Conservation (phyloP, 164 flowering plant genomes). For the Berberis thunbergii region DNA sequence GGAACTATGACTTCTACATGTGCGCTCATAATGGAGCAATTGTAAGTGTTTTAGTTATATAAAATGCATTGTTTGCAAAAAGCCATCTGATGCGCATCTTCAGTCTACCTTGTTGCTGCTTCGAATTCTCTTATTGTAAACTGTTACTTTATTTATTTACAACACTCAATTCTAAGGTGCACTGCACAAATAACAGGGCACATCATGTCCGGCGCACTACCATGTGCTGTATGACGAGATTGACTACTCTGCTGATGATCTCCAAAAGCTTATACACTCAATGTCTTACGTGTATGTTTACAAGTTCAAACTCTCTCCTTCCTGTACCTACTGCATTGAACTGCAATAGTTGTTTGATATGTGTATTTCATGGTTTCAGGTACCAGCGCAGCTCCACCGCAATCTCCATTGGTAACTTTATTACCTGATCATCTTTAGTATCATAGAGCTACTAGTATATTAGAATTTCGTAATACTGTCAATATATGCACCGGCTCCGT, state of each 20-base stretch:
- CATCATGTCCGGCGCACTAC: conserved; percentile 79
- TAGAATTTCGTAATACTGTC: background rate
- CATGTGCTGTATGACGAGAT: conserved; percentile 84
- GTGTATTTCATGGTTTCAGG: conserved; percentile 23
- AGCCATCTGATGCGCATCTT: background rate
- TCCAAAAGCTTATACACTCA: conserved; percentile 65
- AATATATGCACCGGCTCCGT: too few relatives aligned
- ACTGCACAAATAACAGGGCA: conserved; percentile 41
- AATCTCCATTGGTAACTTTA: conserved; percentile 56
- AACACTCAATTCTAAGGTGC: too few relatives aligned
- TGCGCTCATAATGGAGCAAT: conserved; percentile 79
- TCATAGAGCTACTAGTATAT: background rate
- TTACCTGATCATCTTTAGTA: background rate
- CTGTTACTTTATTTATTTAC: background rate
- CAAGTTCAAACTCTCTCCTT: background rate
- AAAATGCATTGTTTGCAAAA: background rate
- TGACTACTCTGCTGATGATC: conserved; percentile 68
- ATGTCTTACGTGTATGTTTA: conserved; percentile 77
- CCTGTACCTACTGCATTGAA: background rate
- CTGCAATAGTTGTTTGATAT: background rate
- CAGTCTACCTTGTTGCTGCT: background rate
- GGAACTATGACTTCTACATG: conserved; percentile 80
- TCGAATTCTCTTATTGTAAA: background rate
- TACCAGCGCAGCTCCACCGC: conserved; percentile 82
- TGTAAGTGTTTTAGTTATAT: conserved; percentile 29